Evolutionary conservation across 2,329 filamentous ascomycete species (phyloP).

Genomic region (Diplodia mutila): DNA sequence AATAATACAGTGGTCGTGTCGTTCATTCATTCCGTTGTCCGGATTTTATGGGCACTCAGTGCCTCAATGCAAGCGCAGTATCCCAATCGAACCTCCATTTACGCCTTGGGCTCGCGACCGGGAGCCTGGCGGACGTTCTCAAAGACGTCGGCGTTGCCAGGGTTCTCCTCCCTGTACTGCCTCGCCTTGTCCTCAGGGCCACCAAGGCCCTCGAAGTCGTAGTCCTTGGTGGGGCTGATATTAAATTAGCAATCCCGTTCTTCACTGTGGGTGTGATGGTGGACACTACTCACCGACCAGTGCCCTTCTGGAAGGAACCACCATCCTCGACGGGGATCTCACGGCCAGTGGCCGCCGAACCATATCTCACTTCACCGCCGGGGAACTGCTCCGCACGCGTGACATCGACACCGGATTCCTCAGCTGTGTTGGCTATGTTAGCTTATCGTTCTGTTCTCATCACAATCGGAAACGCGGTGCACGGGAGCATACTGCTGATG

Average conservation of each 20-base stretch:
- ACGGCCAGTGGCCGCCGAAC: slow-evolving; percentile 49
- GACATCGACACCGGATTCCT: slow-evolving; percentile 55
- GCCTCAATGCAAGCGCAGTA: neutral
- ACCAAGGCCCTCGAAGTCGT: slow-evolving; percentile 54
- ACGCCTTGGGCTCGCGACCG: neutral
- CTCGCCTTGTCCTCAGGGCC: slow-evolving; percentile 51
- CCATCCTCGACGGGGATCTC: slow-evolving; percentile 54
- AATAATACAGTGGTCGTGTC: slow-evolving; percentile 11
- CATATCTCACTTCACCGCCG: slow-evolving; percentile 49
- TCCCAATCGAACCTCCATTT: neutral
- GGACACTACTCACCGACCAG: slow-evolving; percentile 44
- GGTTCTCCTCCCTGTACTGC: slow-evolving; percentile 42
- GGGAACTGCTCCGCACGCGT: slow-evolving; percentile 48
- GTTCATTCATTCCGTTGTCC: neutral
- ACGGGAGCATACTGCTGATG: slow-evolving; percentile 42
- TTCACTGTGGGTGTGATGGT: too few species aligned
- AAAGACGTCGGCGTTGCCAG: slow-evolving; percentile 47
- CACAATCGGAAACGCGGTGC: neutral
- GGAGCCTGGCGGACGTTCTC: slow-evolving; percentile 43
- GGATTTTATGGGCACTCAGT: neutral
- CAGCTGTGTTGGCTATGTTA: slow-evolving; percentile 35
- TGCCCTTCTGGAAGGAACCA: slow-evolving; percentile 46
- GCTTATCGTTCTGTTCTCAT: neutral
- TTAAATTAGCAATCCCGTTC: neutral
- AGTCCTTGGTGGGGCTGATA: slow-evolving; percentile 49